Evolutionary conservation across 768 basidiomycete species (phyloP).

Genomic region (Chiua virens): DNA sequence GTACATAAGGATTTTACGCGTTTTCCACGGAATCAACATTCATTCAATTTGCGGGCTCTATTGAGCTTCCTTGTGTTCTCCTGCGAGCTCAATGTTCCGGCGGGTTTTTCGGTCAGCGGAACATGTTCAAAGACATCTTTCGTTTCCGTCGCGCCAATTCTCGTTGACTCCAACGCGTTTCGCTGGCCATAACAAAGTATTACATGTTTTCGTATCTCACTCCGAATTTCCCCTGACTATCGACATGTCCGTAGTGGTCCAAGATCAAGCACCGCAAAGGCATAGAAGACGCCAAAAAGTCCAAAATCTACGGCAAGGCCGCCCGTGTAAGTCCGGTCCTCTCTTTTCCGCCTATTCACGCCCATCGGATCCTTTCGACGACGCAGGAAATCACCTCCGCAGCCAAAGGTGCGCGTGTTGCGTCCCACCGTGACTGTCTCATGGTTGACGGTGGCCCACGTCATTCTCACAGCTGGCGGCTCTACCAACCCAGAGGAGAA

Average conservation of each 20-base stretch:
- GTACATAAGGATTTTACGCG: too few relatives aligned
- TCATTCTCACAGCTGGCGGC: slow-evolving; percentile 46
- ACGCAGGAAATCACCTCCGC: slow-evolving; percentile 61
- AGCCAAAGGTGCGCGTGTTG: slow-evolving; percentile 50
- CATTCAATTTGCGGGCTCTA: too few relatives aligned
- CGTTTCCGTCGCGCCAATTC: slow-evolving; percentile 20
- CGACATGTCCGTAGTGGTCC: slow-evolving; percentile 52
- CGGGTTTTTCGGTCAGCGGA: background rate
- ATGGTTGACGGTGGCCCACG: background rate
- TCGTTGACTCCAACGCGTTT: slow-evolving; percentile 23
- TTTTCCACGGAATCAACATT: too few relatives aligned
- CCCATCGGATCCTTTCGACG: too few relatives aligned
- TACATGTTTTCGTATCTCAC: background rate
- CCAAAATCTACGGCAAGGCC: slow-evolving; percentile 54
- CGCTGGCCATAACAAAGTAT: slow-evolving; percentile 45
- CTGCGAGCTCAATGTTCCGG: slow-evolving; percentile 10
- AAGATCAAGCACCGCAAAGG: slow-evolving; percentile 76
- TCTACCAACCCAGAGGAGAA: slow-evolving; percentile 57
- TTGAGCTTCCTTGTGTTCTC: too few relatives aligned
- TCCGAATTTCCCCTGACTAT: slow-evolving; percentile 4
- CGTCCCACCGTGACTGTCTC: background rate
- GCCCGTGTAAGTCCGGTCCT: slow-evolving; percentile 44
- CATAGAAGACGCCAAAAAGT: slow-evolving; percentile 59
- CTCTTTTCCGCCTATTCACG: background rate
- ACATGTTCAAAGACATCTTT: background rate